These are phyloP conservation scores for Coffea canephora DNA, from an alignment of 257 asterid species.

Conservation along the genomic window DNA sequence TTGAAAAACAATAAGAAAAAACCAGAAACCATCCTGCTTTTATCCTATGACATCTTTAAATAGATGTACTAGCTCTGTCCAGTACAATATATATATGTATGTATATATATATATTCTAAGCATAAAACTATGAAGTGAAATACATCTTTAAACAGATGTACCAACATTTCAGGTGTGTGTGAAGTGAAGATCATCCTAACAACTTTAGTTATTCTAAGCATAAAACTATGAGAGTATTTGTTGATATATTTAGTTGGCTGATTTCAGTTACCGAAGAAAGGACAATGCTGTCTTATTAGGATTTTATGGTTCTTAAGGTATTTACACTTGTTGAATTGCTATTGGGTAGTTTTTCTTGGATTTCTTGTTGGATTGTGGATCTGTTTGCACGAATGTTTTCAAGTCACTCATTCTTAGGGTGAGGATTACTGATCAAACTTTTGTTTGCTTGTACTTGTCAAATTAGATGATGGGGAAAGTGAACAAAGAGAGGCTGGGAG, in stretches of 20 bases:
- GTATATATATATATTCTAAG: too few species aligned
- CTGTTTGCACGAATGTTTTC: not conserved
- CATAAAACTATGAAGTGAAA: too few species aligned
- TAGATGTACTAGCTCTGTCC: not conserved
- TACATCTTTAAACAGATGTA: not conserved
- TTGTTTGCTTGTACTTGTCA: not conserved
- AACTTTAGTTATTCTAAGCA: not conserved
- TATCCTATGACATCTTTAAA: not conserved
- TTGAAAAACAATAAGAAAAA: too few species aligned
- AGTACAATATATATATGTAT: too few species aligned
- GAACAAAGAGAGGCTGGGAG: conserved; percentile 85
- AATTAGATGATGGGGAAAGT: conserved; percentile 89
- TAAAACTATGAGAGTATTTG: not conserved
- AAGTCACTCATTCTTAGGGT: not conserved
- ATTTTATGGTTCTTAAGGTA: not conserved
- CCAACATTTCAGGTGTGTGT: not conserved
- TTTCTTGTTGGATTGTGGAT: not conserved
- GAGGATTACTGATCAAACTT: not conserved
- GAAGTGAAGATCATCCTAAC: not conserved
- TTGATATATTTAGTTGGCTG: not conserved
- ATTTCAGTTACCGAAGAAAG: too few species aligned
- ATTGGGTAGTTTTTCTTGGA: not conserved
- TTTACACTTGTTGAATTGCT: not conserved
- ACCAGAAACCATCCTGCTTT: not conserved
- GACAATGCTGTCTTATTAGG: not conserved